Base-by-base conservation (phyloP, 345 rosid species). In the Chamaenerion angustifolium region DNA sequence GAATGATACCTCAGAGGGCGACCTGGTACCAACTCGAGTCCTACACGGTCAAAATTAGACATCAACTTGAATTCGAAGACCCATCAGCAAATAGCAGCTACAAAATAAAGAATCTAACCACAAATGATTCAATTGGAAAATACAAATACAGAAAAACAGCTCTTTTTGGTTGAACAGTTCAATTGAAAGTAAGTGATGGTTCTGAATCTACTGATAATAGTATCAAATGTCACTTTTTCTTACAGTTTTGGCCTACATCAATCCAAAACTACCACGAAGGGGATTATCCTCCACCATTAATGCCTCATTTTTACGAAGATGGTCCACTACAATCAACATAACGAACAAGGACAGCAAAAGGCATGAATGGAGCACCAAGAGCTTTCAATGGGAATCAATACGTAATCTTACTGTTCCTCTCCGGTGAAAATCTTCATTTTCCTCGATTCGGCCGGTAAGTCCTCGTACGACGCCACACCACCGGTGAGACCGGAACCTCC, bases 401-500 rank as follows among this genome's bases (percentile, higher is more conserved):
- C 6, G 14, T 17, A n/a, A 51, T 58, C 71, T 56, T 47, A 74
- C 82, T 72, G 54, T 46, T 69, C 60, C 21, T 40, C 65, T 3
- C 45, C 4, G n/a, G 57, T 23, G 11, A 49, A 54, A 50, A 17
- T 60, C 43, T 21, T 50, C 16, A 54, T 68, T 63, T 62, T 72
- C 43, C 66, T 67, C 3, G 79, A 62, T 49, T 71, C 76, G 12
- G 70, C 45, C 50, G 70, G 40, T 58, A 81, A 54, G 23, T 86
- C 82, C 53, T 80, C 89, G 6, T 69, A 74, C 56, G 88, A 69
- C 45, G 70, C 66, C 43, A 61, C 71, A 55, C 64, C 79, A 52
- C 79, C 87, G 8, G 64, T 57, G 44, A 53, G 81, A 21, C 66
- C 77, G 52, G 73, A 78, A 1, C 82, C 87, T 21, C 87, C 85